These are phyloP conservation scores for Apiotrichum mycotoxinovorans DNA, from an alignment of 1,284 basidiomycete genomes.

Conservation along the genomic window DNA sequence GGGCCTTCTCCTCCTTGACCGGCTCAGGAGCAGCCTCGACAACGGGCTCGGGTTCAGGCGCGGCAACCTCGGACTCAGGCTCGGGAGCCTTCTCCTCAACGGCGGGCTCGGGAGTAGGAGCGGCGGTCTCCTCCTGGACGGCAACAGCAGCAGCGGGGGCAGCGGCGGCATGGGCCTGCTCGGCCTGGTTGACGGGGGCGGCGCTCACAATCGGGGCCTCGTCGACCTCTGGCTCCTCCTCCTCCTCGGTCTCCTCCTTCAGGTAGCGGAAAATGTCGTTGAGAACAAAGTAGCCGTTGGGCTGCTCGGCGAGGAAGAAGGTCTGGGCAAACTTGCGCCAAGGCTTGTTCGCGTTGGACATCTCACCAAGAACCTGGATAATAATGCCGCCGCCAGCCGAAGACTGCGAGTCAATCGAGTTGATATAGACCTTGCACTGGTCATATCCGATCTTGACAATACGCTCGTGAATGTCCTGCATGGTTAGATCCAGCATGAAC, in stretches of 20 bases:
- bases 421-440: slow-evolving; percentile 97
- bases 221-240: slow-evolving; percentile 57
- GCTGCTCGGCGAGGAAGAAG: slow-evolving; percentile 99
- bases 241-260: slow-evolving; percentile 86
- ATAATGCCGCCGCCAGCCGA: slow-evolving; percentile 94
- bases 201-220: slow-evolving; percentile 28
- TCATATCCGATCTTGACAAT: slow-evolving; percentile 90
- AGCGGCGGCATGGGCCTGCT: slow-evolving; percentile 30
- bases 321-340: slow-evolving; percentile 99
- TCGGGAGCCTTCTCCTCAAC: slow-evolving; percentile 5
- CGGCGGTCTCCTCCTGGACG: slow-evolving; percentile 33
- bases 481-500: not conserved
- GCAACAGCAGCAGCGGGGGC: slow-evolving; percentile 32
- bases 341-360: slow-evolving; percentile 80
- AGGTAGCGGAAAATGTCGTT: slow-evolving; percentile 99
- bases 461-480: slow-evolving; percentile 93
- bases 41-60: slow-evolving; percentile 16
- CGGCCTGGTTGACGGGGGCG: slow-evolving; percentile 19
- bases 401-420: slow-evolving; percentile 88
- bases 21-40: slow-evolving; percentile 26
- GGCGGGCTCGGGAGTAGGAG: slow-evolving; percentile 15
- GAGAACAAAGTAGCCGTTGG: slow-evolving; percentile 98
- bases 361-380: slow-evolving; percentile 98
- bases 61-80: slow-evolving; percentile 15
- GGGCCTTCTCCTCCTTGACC: not conserved